Evolutionary conservation across 2,329 filamentous ascomycete species (phyloP).

Genomic region (Hypoxylon sp.): DNA sequence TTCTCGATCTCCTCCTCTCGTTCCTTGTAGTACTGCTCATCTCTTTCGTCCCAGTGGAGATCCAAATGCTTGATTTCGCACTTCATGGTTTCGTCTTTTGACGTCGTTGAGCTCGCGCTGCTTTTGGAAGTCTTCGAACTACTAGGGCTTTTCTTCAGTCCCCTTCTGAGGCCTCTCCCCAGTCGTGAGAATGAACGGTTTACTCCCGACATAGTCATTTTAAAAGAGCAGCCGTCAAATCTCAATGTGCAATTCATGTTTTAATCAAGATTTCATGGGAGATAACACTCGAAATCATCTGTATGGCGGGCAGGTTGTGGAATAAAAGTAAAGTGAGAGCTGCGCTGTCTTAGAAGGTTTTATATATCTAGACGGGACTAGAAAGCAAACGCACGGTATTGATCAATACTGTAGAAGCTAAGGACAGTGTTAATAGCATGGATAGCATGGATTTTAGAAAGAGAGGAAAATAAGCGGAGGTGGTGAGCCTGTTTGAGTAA

Average conservation of each 20-base stretch:
- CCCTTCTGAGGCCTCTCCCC: conserved; percentile 1
- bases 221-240: neutral
- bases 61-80: conserved; percentile 52
- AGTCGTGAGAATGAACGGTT: conserved; percentile 9
- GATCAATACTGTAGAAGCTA: neutral
- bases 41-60: conserved; percentile 45
- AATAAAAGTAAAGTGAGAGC: neutral
- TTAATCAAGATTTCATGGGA: neutral
- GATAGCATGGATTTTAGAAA: neutral
- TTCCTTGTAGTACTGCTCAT: conserved; percentile 49
- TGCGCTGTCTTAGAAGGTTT: neutral
- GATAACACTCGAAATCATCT: neutral
- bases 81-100: conserved; percentile 49
- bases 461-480: conserved; percentile 11
- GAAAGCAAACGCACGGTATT: neutral
- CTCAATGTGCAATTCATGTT: conserved; percentile 2
- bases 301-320: neutral
- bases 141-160: neutral
- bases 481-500: conserved; percentile 4
- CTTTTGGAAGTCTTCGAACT: neutral
- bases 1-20: conserved; percentile 45
- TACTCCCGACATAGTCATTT: conserved; percentile 9
- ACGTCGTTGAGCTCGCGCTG: neutral
- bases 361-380: neutral
- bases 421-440: neutral